Conservation (phyloP, 2,329 filamentous ascomycete species). For the Cytospora mali region DNA sequence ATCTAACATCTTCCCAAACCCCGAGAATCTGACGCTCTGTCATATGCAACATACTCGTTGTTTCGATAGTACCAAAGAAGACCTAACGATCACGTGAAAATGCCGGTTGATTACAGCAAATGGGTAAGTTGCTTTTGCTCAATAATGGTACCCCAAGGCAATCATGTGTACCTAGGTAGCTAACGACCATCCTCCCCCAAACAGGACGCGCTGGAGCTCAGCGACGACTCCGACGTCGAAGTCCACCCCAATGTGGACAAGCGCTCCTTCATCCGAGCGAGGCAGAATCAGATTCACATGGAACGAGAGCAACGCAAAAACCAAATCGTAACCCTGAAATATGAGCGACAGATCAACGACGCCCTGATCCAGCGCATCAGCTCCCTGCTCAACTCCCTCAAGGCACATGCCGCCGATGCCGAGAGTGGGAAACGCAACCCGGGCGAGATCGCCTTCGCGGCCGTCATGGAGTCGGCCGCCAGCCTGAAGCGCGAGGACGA, state of each 20-base stretch:
- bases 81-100: conserved; percentile 34
- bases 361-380: conserved; percentile 84
- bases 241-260: conserved; percentile 99
- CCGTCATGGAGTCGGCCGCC: conserved; percentile 79
- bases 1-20: too few relatives aligned
- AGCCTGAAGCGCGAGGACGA: conserved; percentile 69
- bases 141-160: not conserved
- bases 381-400: conserved; percentile 72
- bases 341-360: conserved; percentile 91
- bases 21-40: not conserved
- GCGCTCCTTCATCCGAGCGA: conserved; percentile 95
- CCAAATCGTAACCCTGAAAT: conserved; percentile 89
- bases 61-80: not conserved
- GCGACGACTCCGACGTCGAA: conserved; percentile 96
- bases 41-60: not conserved
- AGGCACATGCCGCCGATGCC: conserved; percentile 70
- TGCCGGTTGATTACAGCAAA: conserved; percentile 63
- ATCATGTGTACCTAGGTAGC: conserved; percentile 22
- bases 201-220: conserved; percentile 89
- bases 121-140: conserved; percentile 50
- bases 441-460: conserved; percentile 84
- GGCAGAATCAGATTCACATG: conserved; percentile 95
- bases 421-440: conserved; percentile 60
- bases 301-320: conserved; percentile 83
- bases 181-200: not conserved